Conservation (phyloP, 116 monocot genomes). For the Cymodocea nodosa region DNA sequence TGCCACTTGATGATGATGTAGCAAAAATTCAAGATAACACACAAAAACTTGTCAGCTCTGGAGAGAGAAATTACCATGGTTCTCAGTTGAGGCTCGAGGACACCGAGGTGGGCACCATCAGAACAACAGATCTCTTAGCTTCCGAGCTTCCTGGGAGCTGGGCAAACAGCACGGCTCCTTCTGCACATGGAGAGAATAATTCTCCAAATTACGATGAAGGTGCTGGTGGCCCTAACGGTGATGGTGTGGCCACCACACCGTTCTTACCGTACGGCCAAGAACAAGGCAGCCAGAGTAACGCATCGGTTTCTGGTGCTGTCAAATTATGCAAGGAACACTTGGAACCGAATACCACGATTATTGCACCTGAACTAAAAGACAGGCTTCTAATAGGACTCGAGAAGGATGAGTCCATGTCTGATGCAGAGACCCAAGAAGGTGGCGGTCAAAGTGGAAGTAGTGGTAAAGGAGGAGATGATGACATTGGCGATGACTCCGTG, state of each 20-base stretch:
- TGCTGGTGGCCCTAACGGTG: slow-evolving; percentile 4
- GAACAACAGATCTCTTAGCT: slow-evolving; percentile 76
- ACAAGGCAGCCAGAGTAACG: slow-evolving; percentile 45
- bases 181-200: slow-evolving; percentile 60
- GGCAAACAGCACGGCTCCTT: slow-evolving; percentile 69
- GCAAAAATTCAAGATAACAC: slow-evolving; percentile 16
- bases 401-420: slow-evolving; percentile 42
- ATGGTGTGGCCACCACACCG: slow-evolving; percentile 15
- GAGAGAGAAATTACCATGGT: slow-evolving; percentile 2
- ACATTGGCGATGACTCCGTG: slow-evolving; percentile 3
- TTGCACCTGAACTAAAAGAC: slow-evolving; percentile 52
- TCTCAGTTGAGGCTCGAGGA: slow-evolving; percentile 28
- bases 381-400: slow-evolving; percentile 13
- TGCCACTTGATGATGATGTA: slow-evolving; percentile 60
- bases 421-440: slow-evolving; percentile 75
- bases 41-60: slow-evolving; percentile 3
- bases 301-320: background rate
- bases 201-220: slow-evolving; percentile 17
- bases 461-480: slow-evolving; percentile 9
- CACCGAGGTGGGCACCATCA: slow-evolving; percentile 24
- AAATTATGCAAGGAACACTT: slow-evolving; percentile 25
- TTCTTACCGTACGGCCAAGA: slow-evolving; percentile 29
- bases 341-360: slow-evolving; percentile 57
- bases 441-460: slow-evolving; percentile 5
- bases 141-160: slow-evolving; percentile 94